These are phyloP conservation scores for Actinomortierella ambigua DNA, from an alignment of 371 early-diverging fungal species.

Conservation along the genomic window DNA sequence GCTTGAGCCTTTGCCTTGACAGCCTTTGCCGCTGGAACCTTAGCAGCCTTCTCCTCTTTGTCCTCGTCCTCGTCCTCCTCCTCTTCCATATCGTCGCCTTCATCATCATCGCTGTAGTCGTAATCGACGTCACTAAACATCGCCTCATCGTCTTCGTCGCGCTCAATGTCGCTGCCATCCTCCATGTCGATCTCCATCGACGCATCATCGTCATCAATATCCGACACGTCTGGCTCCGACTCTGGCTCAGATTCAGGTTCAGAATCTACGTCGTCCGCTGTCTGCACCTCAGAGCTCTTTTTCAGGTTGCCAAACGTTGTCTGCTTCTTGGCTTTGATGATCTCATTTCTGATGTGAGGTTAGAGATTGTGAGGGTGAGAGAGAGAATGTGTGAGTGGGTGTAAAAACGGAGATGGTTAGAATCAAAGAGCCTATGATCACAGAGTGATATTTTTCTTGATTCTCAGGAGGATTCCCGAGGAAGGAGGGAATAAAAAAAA, in stretches of 20 bases:
- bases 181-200: constrained; percentile 48
- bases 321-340: constrained; percentile 46
- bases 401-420: neutral
- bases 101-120: constrained; percentile 34
- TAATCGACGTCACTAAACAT: constrained; percentile 7
- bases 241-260: constrained; percentile 37
- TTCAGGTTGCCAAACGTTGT: constrained; percentile 33
- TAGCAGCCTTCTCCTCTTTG: constrained; percentile 11
- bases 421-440: too few species aligned
- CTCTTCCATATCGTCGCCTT: constrained; percentile 19
- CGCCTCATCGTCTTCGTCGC: constrained; percentile 28
- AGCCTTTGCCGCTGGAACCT: constrained; percentile 14
- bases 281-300: constrained; percentile 19
- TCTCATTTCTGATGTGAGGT: constrained; percentile 30
- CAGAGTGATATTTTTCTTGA: too few species aligned
- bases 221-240: constrained; percentile 24
- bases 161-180: constrained; percentile 30
- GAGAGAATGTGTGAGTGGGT: too few species aligned
- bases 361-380: too few species aligned
- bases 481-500: neutral
- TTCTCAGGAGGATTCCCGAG: too few species aligned
- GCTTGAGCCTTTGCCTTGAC: neutral
- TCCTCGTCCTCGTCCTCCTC: constrained; percentile 22
- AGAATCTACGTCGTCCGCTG: constrained; percentile 53
- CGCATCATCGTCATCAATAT: constrained; percentile 38